Percentiles rank a stretch among this genome's conserved stretches.
Conservation (phyloP, 1,139 yeast species). For the Yamadazyma dendronema region DNA sequence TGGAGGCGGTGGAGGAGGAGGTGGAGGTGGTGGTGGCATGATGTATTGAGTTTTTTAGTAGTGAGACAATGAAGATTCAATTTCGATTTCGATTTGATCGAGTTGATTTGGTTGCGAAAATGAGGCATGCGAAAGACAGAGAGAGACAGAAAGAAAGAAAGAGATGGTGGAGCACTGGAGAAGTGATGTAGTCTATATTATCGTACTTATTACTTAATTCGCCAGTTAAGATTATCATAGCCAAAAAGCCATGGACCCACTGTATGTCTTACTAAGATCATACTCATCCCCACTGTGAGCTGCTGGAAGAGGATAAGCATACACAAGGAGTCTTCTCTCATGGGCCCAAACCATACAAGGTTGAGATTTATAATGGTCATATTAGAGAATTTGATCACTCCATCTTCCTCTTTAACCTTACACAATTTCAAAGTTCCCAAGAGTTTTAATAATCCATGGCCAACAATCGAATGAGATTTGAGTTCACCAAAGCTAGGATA, state of each 20-base stretch:
- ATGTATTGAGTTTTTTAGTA: not conserved
- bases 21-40: slow-evolving; percentile 11
- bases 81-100: no score
- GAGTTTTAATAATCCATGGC: slow-evolving; percentile 27
- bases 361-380: slow-evolving; percentile 83
- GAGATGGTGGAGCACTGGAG: no score
- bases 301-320: slow-evolving; percentile 58
- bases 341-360: slow-evolving; percentile 85
- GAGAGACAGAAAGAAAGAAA: no score
- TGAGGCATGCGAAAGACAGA: no score
- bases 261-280: slow-evolving; percentile 75
- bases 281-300: slow-evolving; percentile 59
- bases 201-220: slow-evolving; percentile 32
- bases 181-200: no score
- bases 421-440: slow-evolving; percentile 51
- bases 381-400: slow-evolving; percentile 61
- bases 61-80: no score
- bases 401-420: slow-evolving; percentile 38
- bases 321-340: slow-evolving; percentile 79
- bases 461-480: slow-evolving; percentile 14
- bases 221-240: slow-evolving; percentile 69
- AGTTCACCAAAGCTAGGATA: slow-evolving; percentile 57
- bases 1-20: slow-evolving; percentile 17
- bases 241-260: slow-evolving; percentile 87
- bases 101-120: not conserved